These are phyloP conservation scores for Calonectria honghensis DNA, from an alignment of 2,329 filamentous ascomycete species.

Conservation along the genomic window DNA sequence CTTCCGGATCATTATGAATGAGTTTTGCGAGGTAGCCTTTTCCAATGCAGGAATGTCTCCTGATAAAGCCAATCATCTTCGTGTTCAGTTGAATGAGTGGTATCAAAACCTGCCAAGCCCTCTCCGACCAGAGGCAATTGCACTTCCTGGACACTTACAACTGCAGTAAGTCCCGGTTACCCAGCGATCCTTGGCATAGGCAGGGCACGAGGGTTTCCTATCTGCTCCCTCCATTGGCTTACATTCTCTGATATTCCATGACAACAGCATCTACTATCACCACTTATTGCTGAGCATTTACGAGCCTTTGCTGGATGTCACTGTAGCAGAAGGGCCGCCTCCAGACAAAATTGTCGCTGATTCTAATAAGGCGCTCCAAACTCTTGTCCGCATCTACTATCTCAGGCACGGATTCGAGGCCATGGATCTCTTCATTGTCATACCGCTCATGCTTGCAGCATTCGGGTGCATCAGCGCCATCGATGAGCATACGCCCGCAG, in stretches of 20 bases:
- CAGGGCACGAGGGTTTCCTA: too few relatives aligned
- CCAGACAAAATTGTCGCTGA: constrained; percentile 49
- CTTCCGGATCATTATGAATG: constrained; percentile 61
- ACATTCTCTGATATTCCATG: constrained; percentile 3
- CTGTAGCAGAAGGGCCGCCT: neutral
- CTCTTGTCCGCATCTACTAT: constrained; percentile 56
- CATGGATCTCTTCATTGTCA: constrained; percentile 57
- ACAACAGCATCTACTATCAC: constrained; percentile 52
- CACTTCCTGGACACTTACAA: constrained; percentile 59
- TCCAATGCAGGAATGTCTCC: constrained; percentile 43
- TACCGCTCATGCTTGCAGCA: constrained; percentile 58
- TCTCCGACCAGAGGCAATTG: constrained; percentile 56
- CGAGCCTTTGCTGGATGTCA: constrained; percentile 48
- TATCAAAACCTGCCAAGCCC: constrained; percentile 52
- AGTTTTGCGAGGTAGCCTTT: constrained; percentile 50
- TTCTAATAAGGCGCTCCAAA: constrained; percentile 49
- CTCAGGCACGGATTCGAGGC: constrained; percentile 59
- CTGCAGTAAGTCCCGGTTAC: constrained; percentile 57
- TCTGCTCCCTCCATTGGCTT: neutral
- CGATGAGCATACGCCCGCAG: constrained; percentile 23
- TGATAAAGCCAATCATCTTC: constrained; percentile 47
- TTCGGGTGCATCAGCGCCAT: constrained; percentile 55
- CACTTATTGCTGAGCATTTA: constrained; percentile 54
- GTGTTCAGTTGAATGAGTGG: constrained; percentile 53
- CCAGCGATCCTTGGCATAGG: neutral